A percentile compares a stretch with the other conserved stretches of the same genome.
Conservation (phyloP, 164 flowering plant genomes). For the Kingdonia uniflora region DNA sequence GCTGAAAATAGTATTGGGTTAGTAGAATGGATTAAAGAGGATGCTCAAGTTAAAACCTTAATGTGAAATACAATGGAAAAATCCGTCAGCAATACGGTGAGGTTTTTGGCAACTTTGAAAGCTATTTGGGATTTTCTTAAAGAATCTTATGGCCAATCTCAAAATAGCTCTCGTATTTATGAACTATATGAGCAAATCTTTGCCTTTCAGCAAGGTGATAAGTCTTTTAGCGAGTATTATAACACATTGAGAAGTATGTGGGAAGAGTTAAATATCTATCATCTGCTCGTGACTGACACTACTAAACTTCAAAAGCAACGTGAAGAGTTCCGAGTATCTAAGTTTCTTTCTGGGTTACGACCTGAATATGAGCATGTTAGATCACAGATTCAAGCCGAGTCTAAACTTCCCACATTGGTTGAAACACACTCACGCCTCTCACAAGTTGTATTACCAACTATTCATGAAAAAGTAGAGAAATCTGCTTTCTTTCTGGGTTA, state of each 20-base stretch:
- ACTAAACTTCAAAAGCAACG: not conserved
- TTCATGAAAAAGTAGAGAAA: not conserved
- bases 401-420: not conserved
- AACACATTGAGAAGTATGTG: not conserved
- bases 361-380: not conserved
- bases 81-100: not conserved
- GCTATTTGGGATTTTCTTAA: not conserved
- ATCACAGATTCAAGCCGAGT: not conserved
- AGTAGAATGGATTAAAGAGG: not conserved
- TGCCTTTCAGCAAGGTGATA: not conserved
- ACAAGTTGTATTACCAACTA: not conserved
- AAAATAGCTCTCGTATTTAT: not conserved
- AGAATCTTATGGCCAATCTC: not conserved
- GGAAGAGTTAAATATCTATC: conserved; percentile 1
- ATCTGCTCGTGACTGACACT: not conserved
- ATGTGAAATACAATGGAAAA: conserved; percentile 1
- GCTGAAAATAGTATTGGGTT: not conserved
- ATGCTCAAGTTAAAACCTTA: not conserved
- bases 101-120: not conserved
- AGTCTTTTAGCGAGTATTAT: conserved; percentile 1
- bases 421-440: not conserved
- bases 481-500: not conserved
- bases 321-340: not conserved
- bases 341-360: not conserved
- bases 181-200: not conserved